Evolutionary conservation across 1,284 basidiomycete species (phyloP), one percentile per base, ranked within the genome.

Genomic region (Melanopsichium pennsylvanicum): DNA sequence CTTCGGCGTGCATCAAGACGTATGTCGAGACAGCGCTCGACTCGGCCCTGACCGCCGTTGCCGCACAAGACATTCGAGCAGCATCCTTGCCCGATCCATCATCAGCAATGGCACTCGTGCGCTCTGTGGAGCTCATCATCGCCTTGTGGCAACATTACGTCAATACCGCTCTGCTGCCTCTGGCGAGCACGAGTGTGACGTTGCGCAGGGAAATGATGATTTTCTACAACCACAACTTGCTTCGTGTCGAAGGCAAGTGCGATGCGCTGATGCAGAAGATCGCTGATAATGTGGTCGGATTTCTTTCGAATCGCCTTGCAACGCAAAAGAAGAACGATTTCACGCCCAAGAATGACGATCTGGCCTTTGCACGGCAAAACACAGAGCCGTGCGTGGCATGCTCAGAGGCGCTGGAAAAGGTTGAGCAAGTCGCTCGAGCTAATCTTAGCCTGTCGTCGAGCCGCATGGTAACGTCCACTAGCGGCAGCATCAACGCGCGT

Each of bases 121-220:
- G 86, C 63, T 85, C 86, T 1, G 87, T 90, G n/a, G 93, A 96
- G 81, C 86, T 96, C 45, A 89, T 96, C 57, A 91, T 90, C 75
- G 91, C 96, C 78, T 86, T 99, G 3, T 97, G 94, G 94, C 96
- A 98, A 81, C 90, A 93, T 81, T 99, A 98, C 82, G 88, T 93
- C 70, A 90, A 90, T 39, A 91, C 92, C 15, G 95, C 94, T 0
- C 83, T 99, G 7, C 85, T 97, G 10, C 95, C 96, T 0, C 85
- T 99, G 5, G 89, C 93, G 0, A 89, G 88, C 52, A 87, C 88
- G 7, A 91, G 90, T 0, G 90, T 95, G 1, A 93, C 92, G 0
- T 86, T 90, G 29, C 87, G 96, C 35, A 87, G 95, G 23, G 96
- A 98, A 82, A 95, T 97, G 91, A 86, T 88, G 16, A 88, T 91